phyloP scores from a whole-genome alignment of 345 rosid genomes.

The Leavenworthia alabamica region DNA sequence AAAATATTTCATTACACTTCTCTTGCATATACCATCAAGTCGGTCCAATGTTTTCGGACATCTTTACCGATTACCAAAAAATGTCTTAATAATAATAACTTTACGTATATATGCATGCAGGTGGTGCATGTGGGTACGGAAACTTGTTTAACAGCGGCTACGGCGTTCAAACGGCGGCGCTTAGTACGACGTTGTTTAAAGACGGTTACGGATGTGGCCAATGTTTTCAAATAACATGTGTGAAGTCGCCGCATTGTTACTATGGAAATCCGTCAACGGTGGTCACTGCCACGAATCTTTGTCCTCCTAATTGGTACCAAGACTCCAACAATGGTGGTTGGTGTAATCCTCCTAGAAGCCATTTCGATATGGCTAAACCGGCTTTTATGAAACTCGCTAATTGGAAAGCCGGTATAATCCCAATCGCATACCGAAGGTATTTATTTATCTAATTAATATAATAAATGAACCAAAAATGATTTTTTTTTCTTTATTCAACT shows the following conservation, averaged over 20 bases:
- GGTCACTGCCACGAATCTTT: slow-evolving; percentile 69
- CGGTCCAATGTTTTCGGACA: neutral
- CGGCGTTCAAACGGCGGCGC: slow-evolving; percentile 65
- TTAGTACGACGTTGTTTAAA: slow-evolving; percentile 68
- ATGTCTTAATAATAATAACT: neutral
- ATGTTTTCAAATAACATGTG: slow-evolving; percentile 66
- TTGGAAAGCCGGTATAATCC: slow-evolving; percentile 51
- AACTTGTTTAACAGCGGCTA: slow-evolving; percentile 62
- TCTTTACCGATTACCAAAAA: neutral
- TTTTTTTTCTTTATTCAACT: no score
- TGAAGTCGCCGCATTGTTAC: slow-evolving; percentile 47
- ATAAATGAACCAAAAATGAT: neutral
- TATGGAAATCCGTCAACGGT: slow-evolving; percentile 44
- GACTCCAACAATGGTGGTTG: slow-evolving; percentile 59
- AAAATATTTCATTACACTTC: neutral
- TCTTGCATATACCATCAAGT: neutral
- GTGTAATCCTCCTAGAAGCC: slow-evolving; percentile 67
- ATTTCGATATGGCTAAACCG: slow-evolving; percentile 70
- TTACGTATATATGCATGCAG: slow-evolving; percentile 26
- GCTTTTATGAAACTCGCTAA: slow-evolving; percentile 47
- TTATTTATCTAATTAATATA: neutral
- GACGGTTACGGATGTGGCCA: slow-evolving; percentile 80
- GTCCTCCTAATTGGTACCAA: slow-evolving; percentile 59
- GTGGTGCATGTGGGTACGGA: slow-evolving; percentile 94
- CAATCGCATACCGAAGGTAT: slow-evolving; percentile 62